Evolutionary conservation across 2,329 filamentous ascomycete genomes (phyloP), one percentile per base, ranked within the genome.

Genomic region (Dactylellina haptotyla): DNA sequence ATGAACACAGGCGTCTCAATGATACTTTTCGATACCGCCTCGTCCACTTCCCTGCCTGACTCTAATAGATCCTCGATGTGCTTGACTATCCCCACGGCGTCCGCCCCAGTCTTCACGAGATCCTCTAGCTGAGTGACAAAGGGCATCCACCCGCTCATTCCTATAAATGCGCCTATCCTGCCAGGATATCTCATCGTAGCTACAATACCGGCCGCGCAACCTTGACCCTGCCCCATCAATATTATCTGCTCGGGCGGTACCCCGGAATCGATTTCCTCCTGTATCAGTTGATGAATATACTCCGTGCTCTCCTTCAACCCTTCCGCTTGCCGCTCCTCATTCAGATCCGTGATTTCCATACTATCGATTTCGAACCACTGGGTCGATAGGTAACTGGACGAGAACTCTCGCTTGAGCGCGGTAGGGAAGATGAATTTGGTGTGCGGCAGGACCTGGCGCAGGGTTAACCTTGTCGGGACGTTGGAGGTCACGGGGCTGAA

Each of bases 361-460:
- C 39, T 59, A 30, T 67, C 54, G 4, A 67, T 67, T 20, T 69
- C 64, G 16, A 69, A 69, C 64, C 64, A 69, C 34, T 69, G 64
- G 23, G 46, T 69, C 30, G 34, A 18, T 8, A 28, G 23, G 6
- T 25, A 30, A 0, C 37, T 32, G 3, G n/a, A 28, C 9, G 37
- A 25, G 3, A 59, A n/a, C 23, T 23, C 25, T 6, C 64, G 64
- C 23, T 45, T 61, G 18, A 48, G 25, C 8, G 64, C 46, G 2
- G 64, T 69, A 12, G 64, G 64, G 26, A 69, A 69, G 9, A 69
- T 28, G 54, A 69, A 69, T 41, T 69, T 69, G 26, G 64, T 69
- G 34, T 48, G 64, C 16, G 64, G 64, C 12, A 69, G 39, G 4
- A 69, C 18, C 12, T 69, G 34, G 25, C 56, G 64, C 9, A 69